These are phyloP conservation scores for Hypocrella siamensis DNA, from an alignment of 2,329 filamentous ascomycete genomes.

Conservation along the genomic window DNA sequence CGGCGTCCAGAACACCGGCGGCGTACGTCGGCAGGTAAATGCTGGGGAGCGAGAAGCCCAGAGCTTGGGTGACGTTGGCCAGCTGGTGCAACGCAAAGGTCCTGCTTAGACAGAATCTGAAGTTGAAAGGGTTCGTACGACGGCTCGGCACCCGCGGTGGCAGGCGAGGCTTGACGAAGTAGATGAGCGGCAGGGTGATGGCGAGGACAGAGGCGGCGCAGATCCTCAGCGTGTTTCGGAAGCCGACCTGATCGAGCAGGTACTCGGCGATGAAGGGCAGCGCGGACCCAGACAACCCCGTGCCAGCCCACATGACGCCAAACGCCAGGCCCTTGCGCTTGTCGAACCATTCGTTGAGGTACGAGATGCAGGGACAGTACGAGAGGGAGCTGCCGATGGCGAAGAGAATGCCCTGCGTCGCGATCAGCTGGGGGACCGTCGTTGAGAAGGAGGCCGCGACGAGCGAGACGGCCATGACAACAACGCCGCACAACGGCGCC, in stretches of 20 bases:
- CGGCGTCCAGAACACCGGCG: slow-evolving; percentile 22
- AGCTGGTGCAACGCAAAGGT: slow-evolving; percentile 38
- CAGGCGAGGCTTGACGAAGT: slow-evolving; percentile 34
- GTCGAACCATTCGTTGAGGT: slow-evolving; percentile 41
- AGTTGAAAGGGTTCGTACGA: slow-evolving; percentile 16
- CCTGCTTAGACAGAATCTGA: slow-evolving; percentile 30
- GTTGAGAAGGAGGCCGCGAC: slow-evolving; percentile 31
- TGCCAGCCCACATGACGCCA: slow-evolving; percentile 37
- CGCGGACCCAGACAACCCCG: slow-evolving; percentile 29
- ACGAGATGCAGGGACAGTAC: slow-evolving; percentile 35
- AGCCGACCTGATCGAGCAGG: slow-evolving; percentile 29
- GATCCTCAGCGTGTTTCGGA: slow-evolving; percentile 24
- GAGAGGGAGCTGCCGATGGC: slow-evolving; percentile 33
- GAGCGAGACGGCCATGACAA: slow-evolving; percentile 30
- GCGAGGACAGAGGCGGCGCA: slow-evolving; percentile 31
- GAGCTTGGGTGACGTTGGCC: slow-evolving; percentile 37
- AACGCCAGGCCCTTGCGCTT: slow-evolving; percentile 36
- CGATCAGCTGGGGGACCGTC: slow-evolving; percentile 32
- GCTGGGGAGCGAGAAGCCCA: slow-evolving; percentile 43
- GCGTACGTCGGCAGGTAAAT: slow-evolving; percentile 44
- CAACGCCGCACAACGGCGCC: slow-evolving; percentile 22
- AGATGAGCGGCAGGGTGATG: slow-evolving; percentile 32
- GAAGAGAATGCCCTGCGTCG: slow-evolving; percentile 41
- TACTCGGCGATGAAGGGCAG: slow-evolving; percentile 26
- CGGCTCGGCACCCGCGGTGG: slow-evolving; percentile 15